A percentile compares a stretch with the other conserved stretches of the same genome.
Conservation (phyloP, 257 asterid genomes). For the Solanum corneliomulleri region DNA sequence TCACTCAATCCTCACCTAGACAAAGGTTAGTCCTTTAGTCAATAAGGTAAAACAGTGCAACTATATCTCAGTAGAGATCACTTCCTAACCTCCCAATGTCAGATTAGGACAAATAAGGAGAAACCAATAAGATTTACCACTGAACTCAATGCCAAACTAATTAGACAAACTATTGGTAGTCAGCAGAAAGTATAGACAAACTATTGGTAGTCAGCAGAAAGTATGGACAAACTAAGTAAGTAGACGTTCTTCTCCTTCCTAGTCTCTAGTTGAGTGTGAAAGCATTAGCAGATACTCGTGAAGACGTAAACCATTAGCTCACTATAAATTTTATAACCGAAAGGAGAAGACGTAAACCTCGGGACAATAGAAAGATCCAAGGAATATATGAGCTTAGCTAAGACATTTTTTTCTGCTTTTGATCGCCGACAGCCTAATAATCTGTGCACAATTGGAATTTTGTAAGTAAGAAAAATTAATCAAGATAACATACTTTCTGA, state of each 20-base stretch:
- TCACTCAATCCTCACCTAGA: background rate
- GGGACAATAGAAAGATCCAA: background rate
- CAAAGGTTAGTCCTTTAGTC: background rate
- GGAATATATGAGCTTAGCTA: background rate
- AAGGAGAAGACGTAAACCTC: background rate
- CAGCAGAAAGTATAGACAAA: background rate
- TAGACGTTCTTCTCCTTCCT: background rate
- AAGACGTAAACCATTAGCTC: background rate
- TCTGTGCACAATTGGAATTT: background rate
- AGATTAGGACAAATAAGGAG: background rate
- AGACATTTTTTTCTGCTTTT: background rate
- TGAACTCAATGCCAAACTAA: background rate
- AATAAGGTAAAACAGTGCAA: background rate
- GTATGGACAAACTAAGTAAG: background rate
- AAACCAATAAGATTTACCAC: background rate
- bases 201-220: background rate
- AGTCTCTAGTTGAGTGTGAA: background rate
- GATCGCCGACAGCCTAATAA: background rate
- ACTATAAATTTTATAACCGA: background rate
- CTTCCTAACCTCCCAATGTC: background rate
- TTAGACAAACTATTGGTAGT: background rate
- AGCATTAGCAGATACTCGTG: background rate
- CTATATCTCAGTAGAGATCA: background rate
- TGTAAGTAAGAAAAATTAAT: background rate
- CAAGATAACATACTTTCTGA: background rate